phyloP scores from a whole-genome alignment of 495 filamentous ascomycete genomes.

The Podospora comata region DNA sequence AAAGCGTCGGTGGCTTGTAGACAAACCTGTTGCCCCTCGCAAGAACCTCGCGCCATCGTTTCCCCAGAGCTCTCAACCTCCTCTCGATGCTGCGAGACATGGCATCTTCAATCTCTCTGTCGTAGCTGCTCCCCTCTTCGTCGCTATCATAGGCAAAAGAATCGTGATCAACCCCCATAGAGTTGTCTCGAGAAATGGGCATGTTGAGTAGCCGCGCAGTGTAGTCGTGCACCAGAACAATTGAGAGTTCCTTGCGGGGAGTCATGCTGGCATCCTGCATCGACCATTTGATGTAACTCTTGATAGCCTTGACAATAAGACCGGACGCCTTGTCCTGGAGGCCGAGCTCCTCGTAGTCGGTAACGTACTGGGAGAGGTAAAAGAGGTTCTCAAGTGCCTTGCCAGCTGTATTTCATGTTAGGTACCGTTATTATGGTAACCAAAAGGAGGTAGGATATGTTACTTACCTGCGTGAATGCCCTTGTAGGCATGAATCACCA shows the following conservation, averaged over 20 bases:
- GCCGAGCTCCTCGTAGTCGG: conserved; percentile 30
- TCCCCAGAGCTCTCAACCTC: conserved; percentile 19
- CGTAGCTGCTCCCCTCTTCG: background rate
- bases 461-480: conserved; percentile 29
- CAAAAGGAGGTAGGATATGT: background rate
- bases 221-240: conserved; percentile 25
- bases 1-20: conserved; percentile 28
- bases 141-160: background rate
- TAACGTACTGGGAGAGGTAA: conserved; percentile 29
- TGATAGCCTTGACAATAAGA: conserved; percentile 24
- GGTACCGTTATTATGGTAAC: background rate
- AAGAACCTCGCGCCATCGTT: conserved; percentile 23
- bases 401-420: conserved; percentile 22
- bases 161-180: conserved; percentile 1
- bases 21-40: conserved; percentile 5
- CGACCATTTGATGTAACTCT: conserved; percentile 30
- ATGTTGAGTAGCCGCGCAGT: conserved; percentile 10
- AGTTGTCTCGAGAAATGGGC: background rate
- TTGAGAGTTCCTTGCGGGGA: conserved; percentile 12
- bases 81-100: conserved; percentile 21
- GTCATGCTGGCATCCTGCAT: conserved; percentile 24
- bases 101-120: conserved; percentile 14
- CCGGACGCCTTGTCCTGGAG: conserved; percentile 19
- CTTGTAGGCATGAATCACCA: conserved; percentile 26
- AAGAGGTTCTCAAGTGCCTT: conserved; percentile 34